These are phyloP conservation scores for Nicotiana rustica DNA, from an alignment of 305 asterid genomes.

Conservation along the genomic window DNA sequence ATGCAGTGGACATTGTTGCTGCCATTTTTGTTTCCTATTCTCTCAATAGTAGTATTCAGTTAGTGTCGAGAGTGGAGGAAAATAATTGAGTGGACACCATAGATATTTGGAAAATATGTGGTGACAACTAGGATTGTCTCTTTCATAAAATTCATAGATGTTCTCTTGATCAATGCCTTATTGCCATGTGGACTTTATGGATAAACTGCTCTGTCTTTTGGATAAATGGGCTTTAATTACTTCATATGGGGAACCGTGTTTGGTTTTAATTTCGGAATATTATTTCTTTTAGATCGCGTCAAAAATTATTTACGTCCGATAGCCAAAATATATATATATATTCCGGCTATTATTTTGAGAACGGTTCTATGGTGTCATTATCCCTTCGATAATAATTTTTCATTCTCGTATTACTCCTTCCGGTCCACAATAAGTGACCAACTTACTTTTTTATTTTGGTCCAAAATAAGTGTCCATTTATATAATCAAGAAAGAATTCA, in stretches of 20 bases:
- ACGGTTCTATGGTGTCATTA: no score
- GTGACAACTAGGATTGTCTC: conserved; percentile 50
- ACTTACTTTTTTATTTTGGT: no score
- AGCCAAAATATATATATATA: no score
- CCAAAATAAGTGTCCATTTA: no score
- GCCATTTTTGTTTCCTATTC: conserved; percentile 57
- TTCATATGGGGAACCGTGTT: neutral
- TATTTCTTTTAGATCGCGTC: no score
- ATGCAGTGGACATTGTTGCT: conserved; percentile 52
- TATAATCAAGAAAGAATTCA: no score
- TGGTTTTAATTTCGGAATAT: neutral
- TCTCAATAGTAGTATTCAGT: conserved; percentile 9
- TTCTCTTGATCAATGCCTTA: conserved; percentile 52
- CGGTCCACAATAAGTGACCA: no score
- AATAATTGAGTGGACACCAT: conserved; percentile 1
- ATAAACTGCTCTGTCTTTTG: conserved; percentile 53
- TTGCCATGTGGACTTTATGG: conserved; percentile 76
- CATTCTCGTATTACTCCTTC: no score
- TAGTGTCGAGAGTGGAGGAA: conserved; percentile 30
- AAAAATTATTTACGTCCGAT: no score
- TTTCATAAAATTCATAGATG: conserved; percentile 56
- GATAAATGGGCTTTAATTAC: conserved; percentile 41
- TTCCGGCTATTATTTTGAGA: no score
- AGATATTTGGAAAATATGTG: conserved; percentile 51
- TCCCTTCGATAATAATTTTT: no score